Evolutionary conservation across 805 yeast species (phyloP).

Genomic region (Sungouiella thailandica): DNA sequence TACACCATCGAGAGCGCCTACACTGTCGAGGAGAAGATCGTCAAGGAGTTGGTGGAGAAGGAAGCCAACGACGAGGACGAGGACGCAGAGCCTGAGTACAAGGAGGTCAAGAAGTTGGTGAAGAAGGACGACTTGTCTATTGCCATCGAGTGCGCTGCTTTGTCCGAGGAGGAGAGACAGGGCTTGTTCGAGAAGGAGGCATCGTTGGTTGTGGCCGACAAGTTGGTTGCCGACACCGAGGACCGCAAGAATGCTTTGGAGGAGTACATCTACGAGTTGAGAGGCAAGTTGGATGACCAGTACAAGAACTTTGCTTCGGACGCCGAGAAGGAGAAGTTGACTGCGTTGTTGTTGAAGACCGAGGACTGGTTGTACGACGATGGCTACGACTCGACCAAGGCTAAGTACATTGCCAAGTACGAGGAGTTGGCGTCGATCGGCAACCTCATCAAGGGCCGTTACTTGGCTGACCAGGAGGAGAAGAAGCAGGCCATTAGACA

Average conservation of each 20-base stretch:
- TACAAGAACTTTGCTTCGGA: conserved; percentile 85
- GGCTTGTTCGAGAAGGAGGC: conserved; percentile 76
- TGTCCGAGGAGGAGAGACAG: conserved; percentile 52
- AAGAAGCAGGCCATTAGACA: conserved; percentile 83
- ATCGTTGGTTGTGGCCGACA: conserved; percentile 82
- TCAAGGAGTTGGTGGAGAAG: conserved; percentile 79
- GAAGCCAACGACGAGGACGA: conserved; percentile 45
- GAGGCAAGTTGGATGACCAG: conserved; percentile 93
- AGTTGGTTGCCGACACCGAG: conserved; percentile 96
- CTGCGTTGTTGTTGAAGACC: conserved; percentile 69
- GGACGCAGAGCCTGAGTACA: conserved; percentile 80
- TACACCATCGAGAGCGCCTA: conserved; percentile 91
- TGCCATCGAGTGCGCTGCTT: conserved; percentile 55
- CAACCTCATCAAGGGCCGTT: conserved; percentile 93
- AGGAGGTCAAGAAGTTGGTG: conserved; percentile 87
- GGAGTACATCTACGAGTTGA: conserved; percentile 95
- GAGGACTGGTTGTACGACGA: conserved; percentile 99
- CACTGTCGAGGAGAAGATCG: conserved; percentile 86
- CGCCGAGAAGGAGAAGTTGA: conserved; percentile 79
- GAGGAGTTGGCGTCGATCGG: conserved; percentile 95
- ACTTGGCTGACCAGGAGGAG: conserved; percentile 90
- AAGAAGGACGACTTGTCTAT: conserved; percentile 79
- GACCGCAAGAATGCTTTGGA: conserved; percentile 97
- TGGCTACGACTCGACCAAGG: conserved; percentile 95
- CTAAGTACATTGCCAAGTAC: conserved; percentile 93